Evolutionary conservation across 2,329 filamentous ascomycete species (phyloP).

Genomic region (Endothia cerciana): DNA sequence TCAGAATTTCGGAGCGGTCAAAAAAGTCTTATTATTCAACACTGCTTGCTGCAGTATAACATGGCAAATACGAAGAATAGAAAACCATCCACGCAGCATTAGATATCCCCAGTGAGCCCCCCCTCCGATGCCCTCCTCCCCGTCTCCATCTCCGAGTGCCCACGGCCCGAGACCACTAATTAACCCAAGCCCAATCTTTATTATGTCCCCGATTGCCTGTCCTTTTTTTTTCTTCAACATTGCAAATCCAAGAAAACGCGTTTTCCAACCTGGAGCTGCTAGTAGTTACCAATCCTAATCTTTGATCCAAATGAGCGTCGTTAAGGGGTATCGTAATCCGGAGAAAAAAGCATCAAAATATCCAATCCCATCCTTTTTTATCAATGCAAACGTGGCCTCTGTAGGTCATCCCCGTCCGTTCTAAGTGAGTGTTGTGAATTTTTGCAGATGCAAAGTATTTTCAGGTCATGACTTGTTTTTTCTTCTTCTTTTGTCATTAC

Average conservation of each 20-base stretch:
- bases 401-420: background rate
- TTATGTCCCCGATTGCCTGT: background rate
- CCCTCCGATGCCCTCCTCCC: background rate
- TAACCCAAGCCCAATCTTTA: background rate
- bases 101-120: background rate
- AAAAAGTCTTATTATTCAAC: constrained; percentile 10
- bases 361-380: background rate
- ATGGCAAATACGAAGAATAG: background rate
- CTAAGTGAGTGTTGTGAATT: constrained; percentile 25
- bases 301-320: constrained; percentile 1
- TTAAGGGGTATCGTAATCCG: constrained; percentile 13
- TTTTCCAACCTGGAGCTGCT: background rate
- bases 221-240: background rate
- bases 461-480: background rate
- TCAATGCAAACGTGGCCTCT: background rate
- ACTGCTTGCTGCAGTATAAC: constrained; percentile 21
- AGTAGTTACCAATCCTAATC: background rate
- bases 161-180: background rate
- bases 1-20: background rate
- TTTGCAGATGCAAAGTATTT: background rate
- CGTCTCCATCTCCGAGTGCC: background rate
- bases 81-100: background rate
- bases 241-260: background rate
- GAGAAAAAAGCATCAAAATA: background rate
- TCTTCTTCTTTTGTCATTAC: background rate